Base-by-base conservation (phyloP, 2,329 filamentous ascomycete species). In the Talaromyces sp. region DNA sequence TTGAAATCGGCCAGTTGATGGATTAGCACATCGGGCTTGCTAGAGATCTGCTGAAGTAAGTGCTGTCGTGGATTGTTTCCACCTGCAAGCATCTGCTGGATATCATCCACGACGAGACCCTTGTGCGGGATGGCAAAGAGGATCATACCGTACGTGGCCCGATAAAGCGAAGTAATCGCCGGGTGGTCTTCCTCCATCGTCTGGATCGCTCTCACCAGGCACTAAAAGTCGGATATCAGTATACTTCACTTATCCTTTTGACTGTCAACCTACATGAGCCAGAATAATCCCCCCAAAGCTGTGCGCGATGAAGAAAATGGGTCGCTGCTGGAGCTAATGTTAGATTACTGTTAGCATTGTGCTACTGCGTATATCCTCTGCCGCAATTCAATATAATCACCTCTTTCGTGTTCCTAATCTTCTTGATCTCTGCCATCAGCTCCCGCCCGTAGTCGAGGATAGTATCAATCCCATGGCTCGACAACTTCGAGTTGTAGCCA, bases 401-500 rank as follows among this genome's bases (percentile, higher is more conserved):
- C 63, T 66, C 61, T 27, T 66, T 53, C 26, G 63, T 68, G 58
- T 67, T 61, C 49, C 67, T 52, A 1, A 64, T 67, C n/a, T 65
- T 61, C 55, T 63, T 64, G 56, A 64, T 59, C 59, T 62, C 62
- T 58, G 66, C 60, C 50, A 66, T 54, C 63, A 64, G 51, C 19
- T 59, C 58, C 59, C 58, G 53, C 56, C 29, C 69, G 63, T 58
- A 58, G 13, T 58, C 49, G 21, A 58, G 46, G 49, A 43, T 58
- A 2, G 64, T 69, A 53, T 69, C 59, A 7, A 70, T 58, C 9
- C 64, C 66, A 52, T 65, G 62, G 43, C 62, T 68, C 11, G 60
- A 66, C 5, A 75, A 59, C 57, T 71, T 73, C 19, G 73, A 71
- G 60, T 75, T 70, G 59, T 75, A 75, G 2, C 73, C 71, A 56